Base-by-base conservation (phyloP, 768 basidiomycete species). In the Hydnomerulius pinastri region DNA sequence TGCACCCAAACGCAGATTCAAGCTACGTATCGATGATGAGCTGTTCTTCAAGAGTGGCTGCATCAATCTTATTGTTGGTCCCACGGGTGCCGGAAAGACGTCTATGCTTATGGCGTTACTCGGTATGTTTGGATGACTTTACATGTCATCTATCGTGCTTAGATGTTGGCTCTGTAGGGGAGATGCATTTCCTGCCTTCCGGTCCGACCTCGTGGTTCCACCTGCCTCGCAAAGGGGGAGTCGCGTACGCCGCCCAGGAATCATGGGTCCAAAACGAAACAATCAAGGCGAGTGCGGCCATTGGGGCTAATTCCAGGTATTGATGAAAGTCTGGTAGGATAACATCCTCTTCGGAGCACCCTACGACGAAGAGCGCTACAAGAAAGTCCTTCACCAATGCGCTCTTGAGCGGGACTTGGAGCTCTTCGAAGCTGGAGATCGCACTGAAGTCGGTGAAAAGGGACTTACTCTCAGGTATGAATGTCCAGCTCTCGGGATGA, bases 201-300 rank as follows among this genome's bases (percentile, higher is more conserved):
- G 63, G 69, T 8, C 71, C 78, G 1, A 76, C 79, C 36, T 82
- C 87, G 0, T 86, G 80, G 77, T 87, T 77, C 66, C 82, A 80
- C 54, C 77, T 92, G 6, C 90, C 90, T 21, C 73, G 88, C 3
- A 71, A 70, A 4, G 76, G 76, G 1, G 89, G 90, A 5, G 77
- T 94, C 32, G 83, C 89, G 2, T 92, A 89, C 62, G 86, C 86
- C 6, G 85, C 86, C 3, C 91, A 95, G 64, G 89, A 92, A 62
- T 83, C 87, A 4, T 95, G 90, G 90, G 83, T 92, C 2, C 80
- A 85, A 64, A 92, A 90, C 55, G 87, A 86, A 51, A 90, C 87
- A 0, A 87, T 90, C 45, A 74, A 71, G 63, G 85, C 82, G 25
- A 13, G 36, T 43, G 15, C 12, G 15, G 1, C 13, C 9, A 2